Evolutionary conservation across 1,284 basidiomycete genomes (phyloP).

Genomic region (Stereum hirsutum): DNA sequence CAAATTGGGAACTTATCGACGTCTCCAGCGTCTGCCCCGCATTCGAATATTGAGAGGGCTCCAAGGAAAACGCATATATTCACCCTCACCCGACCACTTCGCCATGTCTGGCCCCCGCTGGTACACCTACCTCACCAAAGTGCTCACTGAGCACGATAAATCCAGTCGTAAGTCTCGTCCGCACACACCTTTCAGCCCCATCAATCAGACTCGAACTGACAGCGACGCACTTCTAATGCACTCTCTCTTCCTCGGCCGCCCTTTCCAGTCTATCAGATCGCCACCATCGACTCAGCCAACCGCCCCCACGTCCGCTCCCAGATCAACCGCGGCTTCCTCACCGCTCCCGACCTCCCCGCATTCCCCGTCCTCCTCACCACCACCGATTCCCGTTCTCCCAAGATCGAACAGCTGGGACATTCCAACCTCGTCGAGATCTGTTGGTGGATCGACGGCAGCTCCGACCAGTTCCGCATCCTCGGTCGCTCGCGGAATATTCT

Average conservation of each 20-base stretch:
- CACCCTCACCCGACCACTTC: too few species aligned
- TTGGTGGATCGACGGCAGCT: constrained; percentile 47
- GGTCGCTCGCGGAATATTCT: constrained; percentile 40
- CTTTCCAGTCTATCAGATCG: constrained; percentile 48
- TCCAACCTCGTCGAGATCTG: constrained; percentile 38
- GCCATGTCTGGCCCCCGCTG: constrained; percentile 36
- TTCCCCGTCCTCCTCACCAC: constrained; percentile 51
- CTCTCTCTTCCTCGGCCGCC: too few species aligned
- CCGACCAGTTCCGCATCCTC: constrained; percentile 50
- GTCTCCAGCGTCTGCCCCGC: too few species aligned
- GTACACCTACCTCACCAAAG: constrained; percentile 36
- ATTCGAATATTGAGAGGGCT: too few species aligned
- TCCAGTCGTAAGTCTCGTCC: constrained; percentile 25
- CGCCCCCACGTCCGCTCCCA: constrained; percentile 49
- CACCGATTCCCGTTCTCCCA: constrained; percentile 48
- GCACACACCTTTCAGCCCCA: too few species aligned
- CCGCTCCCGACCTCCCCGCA: constrained; percentile 27
- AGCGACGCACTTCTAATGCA: not conserved
- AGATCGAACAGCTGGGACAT: constrained; percentile 37
- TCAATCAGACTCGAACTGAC: not conserved
- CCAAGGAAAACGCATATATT: too few species aligned
- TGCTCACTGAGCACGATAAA: constrained; percentile 32
- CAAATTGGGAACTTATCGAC: too few species aligned
- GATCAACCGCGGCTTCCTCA: constrained; percentile 46
- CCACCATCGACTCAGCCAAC: constrained; percentile 36